These are phyloP conservation scores for Chlamydomonas sphaeroides DNA, from an alignment of 139 green algal species.

Conservation along the genomic window DNA sequence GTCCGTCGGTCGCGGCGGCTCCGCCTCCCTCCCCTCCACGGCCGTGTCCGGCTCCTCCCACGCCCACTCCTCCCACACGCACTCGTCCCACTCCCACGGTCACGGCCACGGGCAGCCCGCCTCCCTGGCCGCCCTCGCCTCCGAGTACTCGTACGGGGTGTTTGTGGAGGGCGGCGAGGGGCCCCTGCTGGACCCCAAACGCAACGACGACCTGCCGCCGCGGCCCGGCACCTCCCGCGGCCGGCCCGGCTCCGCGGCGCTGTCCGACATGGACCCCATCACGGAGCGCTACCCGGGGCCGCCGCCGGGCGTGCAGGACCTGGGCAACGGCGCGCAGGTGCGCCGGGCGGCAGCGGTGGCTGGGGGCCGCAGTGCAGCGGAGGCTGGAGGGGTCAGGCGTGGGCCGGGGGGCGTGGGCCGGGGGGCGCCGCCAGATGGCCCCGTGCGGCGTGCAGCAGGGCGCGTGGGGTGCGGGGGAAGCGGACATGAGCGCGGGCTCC, in stretches of 20 bases:
- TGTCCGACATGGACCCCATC: conserved; percentile 37
- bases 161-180: conserved; percentile 11
- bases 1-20: too few relatives aligned
- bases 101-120: too few relatives aligned
- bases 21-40: background rate
- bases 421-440: too few relatives aligned
- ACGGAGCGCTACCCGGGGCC: conserved; percentile 36
- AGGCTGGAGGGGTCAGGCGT: background rate
- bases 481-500: too few relatives aligned
- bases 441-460: too few relatives aligned
- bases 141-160: conserved; percentile 9
- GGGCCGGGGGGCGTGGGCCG: too few relatives aligned
- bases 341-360: background rate
- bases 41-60: background rate
- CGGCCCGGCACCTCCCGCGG: conserved; percentile 43
- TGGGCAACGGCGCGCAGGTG: conserved; percentile 49
- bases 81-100: too few relatives aligned
- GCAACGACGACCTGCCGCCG: conserved; percentile 53
- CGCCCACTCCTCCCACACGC: too few relatives aligned
- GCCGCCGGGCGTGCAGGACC: conserved; percentile 29
- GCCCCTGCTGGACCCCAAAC: conserved; percentile 28
- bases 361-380: background rate
- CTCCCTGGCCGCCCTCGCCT: too few relatives aligned
- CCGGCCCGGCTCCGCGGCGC: conserved; percentile 23
- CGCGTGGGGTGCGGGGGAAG: too few relatives aligned